Evolutionary conservation across 2,329 filamentous ascomycete genomes (phyloP), one percentile per base, ranked within the genome.

Genomic region (Colletotrichum australisinense): DNA sequence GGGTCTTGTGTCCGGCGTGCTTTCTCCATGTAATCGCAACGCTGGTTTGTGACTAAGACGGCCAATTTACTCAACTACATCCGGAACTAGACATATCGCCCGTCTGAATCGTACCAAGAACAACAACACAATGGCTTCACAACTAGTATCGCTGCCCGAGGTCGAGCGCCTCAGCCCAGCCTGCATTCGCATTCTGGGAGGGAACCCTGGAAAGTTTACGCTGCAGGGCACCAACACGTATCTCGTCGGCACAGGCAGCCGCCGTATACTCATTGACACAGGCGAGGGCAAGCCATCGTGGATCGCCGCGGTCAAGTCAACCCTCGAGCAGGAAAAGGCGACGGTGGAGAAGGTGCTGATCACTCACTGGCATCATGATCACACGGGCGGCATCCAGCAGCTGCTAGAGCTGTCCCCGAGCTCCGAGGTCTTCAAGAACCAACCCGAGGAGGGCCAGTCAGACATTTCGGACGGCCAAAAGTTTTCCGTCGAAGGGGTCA

Each of bases 311-410:
- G 83, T 99, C 46, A 88, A 89, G 75, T 83, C 86, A 4, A 90
- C 92, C 0, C 87, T 98, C 3, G 81, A 86, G 7, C 84, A 90
- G 28, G 94, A 97, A 80, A 88, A 91, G 28, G 93, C 93, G 24
- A 89, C 86, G 0, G 86, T 98, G 28, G 86, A 90, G n/a, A 85
- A 87, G 22, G 91, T 92, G 0, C 86, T 99, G 26, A 86, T 99
- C 62, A 97, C 95, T 0, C 97, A 99, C 82, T 97, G 95, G 95
- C 97, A 99, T 80, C 89, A 86, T 55, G 97, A 99, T 79, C 97
- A 99, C 80, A 88, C 92, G 7, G 90, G 92, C 28, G 97, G 97
- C 8, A 89, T 98, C 28, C 80, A 84, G 3, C 91, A 97, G 77
- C 85, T 98, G 1, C 84, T 92, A 22, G 82, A 84, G 16, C 80